A percentile compares a stretch with the other conserved stretches of the same genome.
Conservation (phyloP, 2,329 filamentous ascomycete species). For the Fusarium heterosporum region DNA sequence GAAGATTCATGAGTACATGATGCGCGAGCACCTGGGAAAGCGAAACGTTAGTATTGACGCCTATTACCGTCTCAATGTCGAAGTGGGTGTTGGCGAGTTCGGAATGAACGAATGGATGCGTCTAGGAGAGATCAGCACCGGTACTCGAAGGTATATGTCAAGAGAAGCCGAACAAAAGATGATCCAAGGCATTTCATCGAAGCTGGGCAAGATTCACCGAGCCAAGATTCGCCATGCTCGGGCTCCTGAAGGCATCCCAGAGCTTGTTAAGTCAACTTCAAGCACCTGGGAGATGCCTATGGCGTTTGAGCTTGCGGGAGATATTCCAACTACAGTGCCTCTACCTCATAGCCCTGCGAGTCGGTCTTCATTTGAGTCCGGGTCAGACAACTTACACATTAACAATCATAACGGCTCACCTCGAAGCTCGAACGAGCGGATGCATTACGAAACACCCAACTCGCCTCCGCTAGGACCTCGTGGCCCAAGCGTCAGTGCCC, state of each 20-base stretch:
- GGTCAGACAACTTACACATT: conserved; percentile 62
- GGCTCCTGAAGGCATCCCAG: conserved; percentile 56
- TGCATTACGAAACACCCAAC: conserved; percentile 51
- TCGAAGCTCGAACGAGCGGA: conserved; percentile 62
- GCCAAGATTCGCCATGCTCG: conserved; percentile 77
- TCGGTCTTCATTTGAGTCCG: conserved; percentile 69
- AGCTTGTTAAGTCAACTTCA: conserved; percentile 57
- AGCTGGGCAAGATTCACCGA: conserved; percentile 84
- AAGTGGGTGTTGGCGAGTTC: conserved; percentile 95
- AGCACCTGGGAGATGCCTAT: conserved; percentile 59
- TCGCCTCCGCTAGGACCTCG: conserved; percentile 47
- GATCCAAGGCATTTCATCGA: conserved; percentile 80
- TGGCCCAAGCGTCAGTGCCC: conserved; percentile 46
- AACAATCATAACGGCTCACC: conserved; percentile 57
- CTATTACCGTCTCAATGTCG: conserved; percentile 97
- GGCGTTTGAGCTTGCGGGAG: conserved; percentile 69
- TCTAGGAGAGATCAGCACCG: conserved; percentile 93
- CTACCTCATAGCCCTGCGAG: conserved; percentile 56
- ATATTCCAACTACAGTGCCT: conserved; percentile 58
- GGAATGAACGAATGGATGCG: conserved; percentile 99
- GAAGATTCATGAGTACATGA: conserved; percentile 87
- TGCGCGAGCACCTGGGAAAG: conserved; percentile 79
- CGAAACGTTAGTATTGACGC: conserved; percentile 87
- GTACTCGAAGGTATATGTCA: conserved; percentile 84
- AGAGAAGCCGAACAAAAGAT: conserved; percentile 80